Evolutionary conservation across 139 green algal genomes (phyloP).

Genomic region (Parachlorella kessleri): DNA sequence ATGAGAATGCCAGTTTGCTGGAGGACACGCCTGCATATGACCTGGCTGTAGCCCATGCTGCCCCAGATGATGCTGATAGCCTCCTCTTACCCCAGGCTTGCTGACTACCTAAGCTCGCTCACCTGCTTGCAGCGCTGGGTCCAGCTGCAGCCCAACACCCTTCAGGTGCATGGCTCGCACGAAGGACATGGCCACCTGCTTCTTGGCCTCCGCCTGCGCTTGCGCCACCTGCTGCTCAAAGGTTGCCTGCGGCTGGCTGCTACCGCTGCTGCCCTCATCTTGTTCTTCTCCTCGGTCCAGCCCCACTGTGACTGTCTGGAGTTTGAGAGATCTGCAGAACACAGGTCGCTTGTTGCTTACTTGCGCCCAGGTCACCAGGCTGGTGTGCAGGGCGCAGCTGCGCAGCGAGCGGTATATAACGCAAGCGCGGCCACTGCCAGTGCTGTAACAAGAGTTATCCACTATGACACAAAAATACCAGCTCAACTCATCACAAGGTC

Average conservation of each 20-base stretch:
- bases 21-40: no score
- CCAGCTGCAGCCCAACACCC: conserved; percentile 34
- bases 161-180: conserved; percentile 36
- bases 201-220: conserved; percentile 26
- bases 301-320: neutral
- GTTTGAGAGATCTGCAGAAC: neutral
- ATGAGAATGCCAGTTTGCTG: no score
- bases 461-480: no score
- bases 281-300: neutral
- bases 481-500: no score
- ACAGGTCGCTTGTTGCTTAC: neutral
- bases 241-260: neutral
- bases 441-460: no score
- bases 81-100: no score
- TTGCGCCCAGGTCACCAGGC: neutral
- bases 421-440: no score
- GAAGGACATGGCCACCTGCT: conserved; percentile 32
- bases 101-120: no score
- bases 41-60: no score
- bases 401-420: no score
- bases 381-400: neutral
- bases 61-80: no score
- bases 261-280: neutral
- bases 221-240: conserved; percentile 31
- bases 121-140: conserved; percentile 17